These are phyloP conservation scores for Claviceps sorghi DNA, from an alignment of 2,329 filamentous ascomycete species.

Conservation along the genomic window DNA sequence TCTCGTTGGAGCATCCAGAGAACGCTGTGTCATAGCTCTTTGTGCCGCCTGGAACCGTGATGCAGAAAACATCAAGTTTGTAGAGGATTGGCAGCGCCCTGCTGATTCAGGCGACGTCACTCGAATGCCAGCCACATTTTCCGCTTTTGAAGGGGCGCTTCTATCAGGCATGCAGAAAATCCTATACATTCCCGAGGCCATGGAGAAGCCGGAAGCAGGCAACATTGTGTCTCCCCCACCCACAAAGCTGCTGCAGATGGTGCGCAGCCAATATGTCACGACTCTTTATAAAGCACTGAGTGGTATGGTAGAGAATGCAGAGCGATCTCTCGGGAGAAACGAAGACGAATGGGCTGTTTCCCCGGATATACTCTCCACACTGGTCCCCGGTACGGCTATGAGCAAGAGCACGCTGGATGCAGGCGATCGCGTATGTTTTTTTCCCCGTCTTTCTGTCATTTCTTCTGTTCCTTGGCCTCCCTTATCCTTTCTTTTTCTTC, in stretches of 20 bases:
- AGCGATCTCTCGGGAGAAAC: slow-evolving; percentile 51
- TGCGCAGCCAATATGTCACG: slow-evolving; percentile 80
- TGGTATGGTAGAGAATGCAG: slow-evolving; percentile 94
- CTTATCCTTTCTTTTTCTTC: background rate
- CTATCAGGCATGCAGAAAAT: slow-evolving; percentile 87
- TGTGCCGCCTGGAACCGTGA: slow-evolving; percentile 89
- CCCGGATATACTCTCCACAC: slow-evolving; percentile 25
- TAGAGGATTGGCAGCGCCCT: slow-evolving; percentile 87
- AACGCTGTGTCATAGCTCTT: slow-evolving; percentile 71
- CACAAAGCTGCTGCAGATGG: slow-evolving; percentile 76
- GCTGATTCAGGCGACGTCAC: slow-evolving; percentile 75
- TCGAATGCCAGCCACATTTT: slow-evolving; percentile 75
- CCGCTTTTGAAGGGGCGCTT: slow-evolving; percentile 70
- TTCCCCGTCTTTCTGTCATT: background rate
- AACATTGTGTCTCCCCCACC: slow-evolving; percentile 77
- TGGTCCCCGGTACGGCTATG: slow-evolving; percentile 12
- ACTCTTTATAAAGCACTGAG: slow-evolving; percentile 88
- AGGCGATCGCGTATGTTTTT: slow-evolving; percentile 36
- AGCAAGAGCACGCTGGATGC: slow-evolving; percentile 37
- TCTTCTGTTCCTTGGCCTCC: slow-evolving; percentile 13
- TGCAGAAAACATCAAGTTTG: slow-evolving; percentile 76
- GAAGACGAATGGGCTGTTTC: slow-evolving; percentile 47
- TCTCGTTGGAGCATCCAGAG: slow-evolving; percentile 64
- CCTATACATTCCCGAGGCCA: slow-evolving; percentile 78
- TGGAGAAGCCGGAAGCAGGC: slow-evolving; percentile 54